These are phyloP conservation scores for Teunomyces kruisii DNA, from an alignment of 805 yeast genomes.

Conservation along the genomic window DNA sequence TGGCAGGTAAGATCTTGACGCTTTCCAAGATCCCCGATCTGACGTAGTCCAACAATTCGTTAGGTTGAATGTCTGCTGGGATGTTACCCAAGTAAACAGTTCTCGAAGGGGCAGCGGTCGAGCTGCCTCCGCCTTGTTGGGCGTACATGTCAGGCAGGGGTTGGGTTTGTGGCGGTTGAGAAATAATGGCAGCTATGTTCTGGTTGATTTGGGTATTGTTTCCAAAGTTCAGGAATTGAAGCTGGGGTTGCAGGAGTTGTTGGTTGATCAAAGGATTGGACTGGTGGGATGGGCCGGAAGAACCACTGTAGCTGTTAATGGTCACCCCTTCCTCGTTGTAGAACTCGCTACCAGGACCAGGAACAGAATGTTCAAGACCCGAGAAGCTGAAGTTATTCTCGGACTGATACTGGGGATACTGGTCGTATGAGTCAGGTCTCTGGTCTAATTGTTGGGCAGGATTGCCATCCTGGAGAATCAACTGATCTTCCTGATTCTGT, in stretches of 20 bases:
- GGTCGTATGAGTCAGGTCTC: conserved; percentile 17
- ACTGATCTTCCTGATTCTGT: conserved; percentile 8
- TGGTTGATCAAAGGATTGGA: conserved; percentile 5
- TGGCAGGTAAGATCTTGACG: conserved; percentile 73
- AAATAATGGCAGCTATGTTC: conserved; percentile 2
- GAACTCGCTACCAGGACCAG: conserved; percentile 18
- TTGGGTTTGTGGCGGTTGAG: conserved; percentile 7
- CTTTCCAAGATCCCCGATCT: conserved; percentile 87
- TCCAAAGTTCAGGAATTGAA: conserved; percentile 1
- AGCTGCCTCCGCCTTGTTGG: conserved; percentile 8
- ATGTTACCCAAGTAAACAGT: conserved; percentile 89
- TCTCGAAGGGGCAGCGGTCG: conserved; percentile 61
- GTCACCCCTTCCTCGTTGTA: conserved; percentile 14
- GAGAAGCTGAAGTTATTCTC: conserved; percentile 13
- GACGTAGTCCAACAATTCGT: conserved; percentile 84
- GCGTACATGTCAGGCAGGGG: conserved; percentile 7
- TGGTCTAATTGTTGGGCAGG: conserved; percentile 14
- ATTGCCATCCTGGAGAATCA: conserved; percentile 6
- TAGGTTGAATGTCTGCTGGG: conserved; percentile 76
- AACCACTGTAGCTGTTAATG: conserved; percentile 15
- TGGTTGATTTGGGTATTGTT: not conserved
- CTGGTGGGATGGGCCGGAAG: not conserved
- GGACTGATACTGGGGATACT: conserved; percentile 19
- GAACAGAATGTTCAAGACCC: conserved; percentile 10
- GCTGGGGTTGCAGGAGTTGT: conserved; percentile 8